Evolutionary conservation across 75 land plant genomes (phyloP).

Genomic region (Isoetes taiwanensis): DNA sequence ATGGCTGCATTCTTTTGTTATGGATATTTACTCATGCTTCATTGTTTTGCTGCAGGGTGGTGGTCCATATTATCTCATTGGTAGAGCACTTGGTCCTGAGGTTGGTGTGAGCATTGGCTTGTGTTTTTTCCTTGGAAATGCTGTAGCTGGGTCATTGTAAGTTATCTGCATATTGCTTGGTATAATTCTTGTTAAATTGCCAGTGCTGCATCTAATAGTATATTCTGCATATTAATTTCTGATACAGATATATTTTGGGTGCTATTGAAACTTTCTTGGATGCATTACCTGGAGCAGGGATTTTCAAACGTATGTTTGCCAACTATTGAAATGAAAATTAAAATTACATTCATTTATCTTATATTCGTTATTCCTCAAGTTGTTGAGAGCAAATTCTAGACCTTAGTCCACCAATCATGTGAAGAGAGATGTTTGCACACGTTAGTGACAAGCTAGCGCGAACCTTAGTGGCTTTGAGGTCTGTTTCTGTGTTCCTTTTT

Average conservation of each 20-base stretch:
- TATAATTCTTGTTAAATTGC: too few species aligned
- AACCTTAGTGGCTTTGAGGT: too few species aligned
- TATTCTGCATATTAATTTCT: background rate
- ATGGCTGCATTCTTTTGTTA: too few species aligned
- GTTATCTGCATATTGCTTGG: too few species aligned
- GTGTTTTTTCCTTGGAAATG: slow-evolving; percentile 97
- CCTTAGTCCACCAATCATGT: too few species aligned
- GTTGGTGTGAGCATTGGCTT: slow-evolving; percentile 99
- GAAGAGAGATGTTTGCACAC: too few species aligned
- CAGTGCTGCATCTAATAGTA: too few species aligned
- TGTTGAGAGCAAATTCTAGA: background rate
- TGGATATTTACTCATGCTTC: background rate
- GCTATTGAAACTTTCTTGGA: slow-evolving; percentile 94
- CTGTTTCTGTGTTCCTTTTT: too few species aligned
- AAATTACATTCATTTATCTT: background rate
- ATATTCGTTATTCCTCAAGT: background rate
- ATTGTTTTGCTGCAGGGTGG: slow-evolving; percentile 56
- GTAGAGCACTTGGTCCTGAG: slow-evolving; percentile 98
- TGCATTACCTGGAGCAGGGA: slow-evolving; percentile 90
- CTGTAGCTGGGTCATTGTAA: slow-evolving; percentile 96
- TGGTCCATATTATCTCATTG: slow-evolving; percentile 97
- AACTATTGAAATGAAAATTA: too few species aligned
- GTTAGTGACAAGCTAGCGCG: too few species aligned
- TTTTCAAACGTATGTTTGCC: slow-evolving; percentile 67
- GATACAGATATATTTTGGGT: slow-evolving; percentile 80